Evolutionary conservation across 2,329 filamentous ascomycete genomes (phyloP), one percentile per base, ranked within the genome.

Genomic region (Aspergillus pseudoviridinutans): DNA sequence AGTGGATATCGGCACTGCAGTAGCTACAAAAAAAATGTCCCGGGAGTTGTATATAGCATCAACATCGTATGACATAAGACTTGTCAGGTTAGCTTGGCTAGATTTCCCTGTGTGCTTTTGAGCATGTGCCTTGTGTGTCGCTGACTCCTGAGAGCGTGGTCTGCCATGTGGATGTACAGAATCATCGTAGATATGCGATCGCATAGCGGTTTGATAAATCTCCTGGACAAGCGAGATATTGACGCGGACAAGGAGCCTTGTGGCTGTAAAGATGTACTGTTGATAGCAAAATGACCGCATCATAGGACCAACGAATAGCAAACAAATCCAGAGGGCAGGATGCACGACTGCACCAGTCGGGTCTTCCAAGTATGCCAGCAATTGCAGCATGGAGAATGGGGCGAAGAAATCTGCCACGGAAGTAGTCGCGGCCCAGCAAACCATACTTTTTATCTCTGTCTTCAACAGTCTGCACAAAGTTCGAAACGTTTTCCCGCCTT

Each of bases 211-310:
- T 59, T 79, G 78, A 61, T 86, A 85, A 9, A 85, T 74, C 65
- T 85, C 83, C 61, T 85, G 82, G 0, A 82, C 84, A 57, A 86
- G 74, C 28, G 79, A 82, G 28, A 82, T 78, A 63, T 83, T 84
- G 55, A 84, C 71, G 27, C 83, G 80, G 38, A 85, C 81, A 35
- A 84, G 71, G 47, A 85, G 69, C n/a, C 82, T 76, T 2, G 83
- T 85, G 6, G 81, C 82, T 1, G 74, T 81, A 62, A 85, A 85
- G 35, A 85, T 76, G 65, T 85, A 85, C 61, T 82, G 81, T 65
- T 86, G 82, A 60, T 80, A 83, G 54, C 76, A 68, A 47, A 84
- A 61, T 2, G 83, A 82, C 14, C 80, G 78, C 3, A 71, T 65
- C 44, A 79, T 62, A 1, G 81, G 82, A 0, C 83, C 83, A 41